Evolutionary conservation across 257 asterid species (phyloP).

Genomic region (Ajuga chamaepitys): DNA sequence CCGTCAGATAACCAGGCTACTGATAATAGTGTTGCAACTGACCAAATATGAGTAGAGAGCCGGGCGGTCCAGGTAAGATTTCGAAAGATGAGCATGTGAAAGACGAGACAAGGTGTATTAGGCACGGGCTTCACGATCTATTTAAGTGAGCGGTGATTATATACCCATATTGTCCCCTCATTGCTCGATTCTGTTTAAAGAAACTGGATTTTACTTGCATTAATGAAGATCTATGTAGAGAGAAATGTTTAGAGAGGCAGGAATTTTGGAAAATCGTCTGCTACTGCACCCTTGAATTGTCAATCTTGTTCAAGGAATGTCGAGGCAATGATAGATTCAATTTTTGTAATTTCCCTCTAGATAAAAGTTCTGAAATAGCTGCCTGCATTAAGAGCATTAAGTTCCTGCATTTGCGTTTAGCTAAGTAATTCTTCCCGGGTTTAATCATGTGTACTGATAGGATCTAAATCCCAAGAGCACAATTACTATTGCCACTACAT

Average conservation of each 20-base stretch:
- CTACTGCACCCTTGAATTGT: not conserved
- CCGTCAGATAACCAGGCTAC: conserved; percentile 11
- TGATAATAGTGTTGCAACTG: not conserved
- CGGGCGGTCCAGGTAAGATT: not conserved
- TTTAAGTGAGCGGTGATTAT: conserved; percentile 12
- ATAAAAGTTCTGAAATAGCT: no score
- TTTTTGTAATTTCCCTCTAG: not conserved
- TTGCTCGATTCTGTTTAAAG: not conserved
- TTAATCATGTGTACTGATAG: no score
- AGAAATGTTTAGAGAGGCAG: not conserved
- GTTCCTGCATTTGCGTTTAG: no score
- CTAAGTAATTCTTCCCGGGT: no score
- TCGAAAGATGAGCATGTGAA: conserved; percentile 12
- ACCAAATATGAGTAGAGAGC: conserved; percentile 7
- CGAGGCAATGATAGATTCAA: not conserved
- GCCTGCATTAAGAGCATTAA: no score
- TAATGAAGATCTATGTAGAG: not conserved
- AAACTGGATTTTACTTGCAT: not conserved
- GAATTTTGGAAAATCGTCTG: not conserved
- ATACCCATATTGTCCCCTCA: not conserved
- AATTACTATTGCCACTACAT: no score
- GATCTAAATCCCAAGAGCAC: no score
- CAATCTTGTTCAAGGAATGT: not conserved
- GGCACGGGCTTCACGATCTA: conserved; percentile 12
- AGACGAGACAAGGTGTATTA: not conserved